Conservation (phyloP, 805 yeast genomes). For the Myxozyma lipomycoides region DNA sequence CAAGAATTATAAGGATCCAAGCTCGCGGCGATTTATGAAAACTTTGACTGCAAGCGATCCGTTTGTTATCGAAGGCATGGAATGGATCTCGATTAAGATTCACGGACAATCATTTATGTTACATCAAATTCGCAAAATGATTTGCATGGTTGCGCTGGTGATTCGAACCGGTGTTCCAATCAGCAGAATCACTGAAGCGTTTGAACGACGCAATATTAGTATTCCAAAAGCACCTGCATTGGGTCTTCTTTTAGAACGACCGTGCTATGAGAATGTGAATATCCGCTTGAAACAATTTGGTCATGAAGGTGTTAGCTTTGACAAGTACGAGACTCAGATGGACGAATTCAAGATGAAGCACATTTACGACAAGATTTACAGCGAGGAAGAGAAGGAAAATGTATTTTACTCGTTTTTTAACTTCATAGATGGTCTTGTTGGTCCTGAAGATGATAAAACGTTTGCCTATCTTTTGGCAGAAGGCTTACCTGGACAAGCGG, state of each 20-base stretch:
- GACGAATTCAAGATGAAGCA: constrained; percentile 79
- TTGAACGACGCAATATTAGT: constrained; percentile 67
- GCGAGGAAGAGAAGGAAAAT: constrained; percentile 83
- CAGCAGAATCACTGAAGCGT: constrained; percentile 71
- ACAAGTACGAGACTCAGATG: constrained; percentile 63
- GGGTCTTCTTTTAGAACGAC: constrained; percentile 84
- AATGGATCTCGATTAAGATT: constrained; percentile 92
- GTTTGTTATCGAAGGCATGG: constrained; percentile 85
- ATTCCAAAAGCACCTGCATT: constrained; percentile 98
- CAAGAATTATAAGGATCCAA: constrained; percentile 76
- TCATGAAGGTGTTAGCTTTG: constrained; percentile 68
- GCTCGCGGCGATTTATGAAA: constrained; percentile 81
- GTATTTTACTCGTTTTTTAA: constrained; percentile 78
- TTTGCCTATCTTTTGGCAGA: constrained; percentile 50
- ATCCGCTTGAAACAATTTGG: constrained; percentile 65
- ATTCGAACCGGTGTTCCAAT: constrained; percentile 83
- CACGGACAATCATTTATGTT: constrained; percentile 98
- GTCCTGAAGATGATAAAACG: constrained; percentile 47
- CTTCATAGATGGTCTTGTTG: constrained; percentile 62
- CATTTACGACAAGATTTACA: constrained; percentile 88
- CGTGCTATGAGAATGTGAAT: constrained; percentile 86
- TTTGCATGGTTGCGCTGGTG: constrained; percentile 85
- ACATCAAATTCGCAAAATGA: constrained; percentile 97
- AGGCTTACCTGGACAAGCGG: constrained; percentile 33
- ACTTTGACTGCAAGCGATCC: constrained; percentile 77